Base-by-base conservation (phyloP, 192 early-diverging fungal genomes). In the Mortierella claussenii region DNA sequence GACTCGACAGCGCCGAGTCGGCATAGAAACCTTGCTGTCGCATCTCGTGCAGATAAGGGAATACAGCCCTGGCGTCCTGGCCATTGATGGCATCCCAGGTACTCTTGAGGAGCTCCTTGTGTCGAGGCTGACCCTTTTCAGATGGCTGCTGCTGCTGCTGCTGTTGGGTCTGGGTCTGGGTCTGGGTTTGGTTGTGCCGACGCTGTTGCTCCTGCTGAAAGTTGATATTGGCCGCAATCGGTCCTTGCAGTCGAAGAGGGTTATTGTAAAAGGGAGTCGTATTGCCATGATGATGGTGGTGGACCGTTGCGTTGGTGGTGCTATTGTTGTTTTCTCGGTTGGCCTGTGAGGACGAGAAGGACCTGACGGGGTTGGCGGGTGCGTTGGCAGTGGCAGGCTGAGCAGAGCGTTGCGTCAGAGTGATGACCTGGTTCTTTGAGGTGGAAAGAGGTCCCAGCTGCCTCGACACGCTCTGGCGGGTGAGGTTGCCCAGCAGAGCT, bases 341-440 rank as follows among this genome's bases (percentile, higher is more conserved):
- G 50, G 71, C 56, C 40, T 75, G 71, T 9, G 62, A 48, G 26
- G 71, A 75, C 7, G 71, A 75, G 58, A 66, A 75, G 24, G 71
- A 66, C 11, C 71, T 62, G n/a, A 75, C 63, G 12, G 71, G 62
- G 45, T 66, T 65, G 49, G 71, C 36, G 13, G 69, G 63, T 15
- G 71, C 28, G 27, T 75, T 75, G 17, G 65, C 55, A 32, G 34
- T 8, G 23, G 30, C 47, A 4, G 62, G 49, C 45, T 75, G 71
- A 18, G 71, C 45, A 9, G 63, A 55, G 24, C 71, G 71, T 33
- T 75, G 71, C 0, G 71, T 32, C 20, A 75, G 71, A 15, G 62
- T 54, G 32, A 75, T 33, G 30, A 66, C 71, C 13, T 57, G 49
- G 56, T 75, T 65, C 28, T 75, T 75, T 1, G 71, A 60, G 34